These are phyloP conservation scores for Collybiopsis luxurians DNA, from an alignment of 768 basidiomycete species.

Conservation along the genomic window DNA sequence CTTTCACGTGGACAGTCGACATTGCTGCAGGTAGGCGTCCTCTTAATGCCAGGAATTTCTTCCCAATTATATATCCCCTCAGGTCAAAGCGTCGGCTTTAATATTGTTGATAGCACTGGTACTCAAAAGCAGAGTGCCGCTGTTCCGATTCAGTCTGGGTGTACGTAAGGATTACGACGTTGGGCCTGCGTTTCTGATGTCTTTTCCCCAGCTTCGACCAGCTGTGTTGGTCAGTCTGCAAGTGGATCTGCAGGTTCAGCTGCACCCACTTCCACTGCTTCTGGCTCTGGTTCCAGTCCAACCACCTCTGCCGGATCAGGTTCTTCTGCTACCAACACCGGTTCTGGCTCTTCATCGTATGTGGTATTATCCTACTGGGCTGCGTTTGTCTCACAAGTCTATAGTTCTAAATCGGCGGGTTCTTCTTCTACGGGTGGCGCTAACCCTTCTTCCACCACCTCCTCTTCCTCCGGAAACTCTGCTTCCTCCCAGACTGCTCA, in stretches of 20 bases:
- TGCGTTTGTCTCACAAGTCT: neutral
- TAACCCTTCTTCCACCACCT: constrained; percentile 14
- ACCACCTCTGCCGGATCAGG: constrained; percentile 15
- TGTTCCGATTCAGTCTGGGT: constrained; percentile 44
- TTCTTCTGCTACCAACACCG: constrained; percentile 11
- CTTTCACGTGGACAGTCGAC: constrained; percentile 57
- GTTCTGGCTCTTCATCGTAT: constrained; percentile 9
- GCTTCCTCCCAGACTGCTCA: constrained; percentile 28
- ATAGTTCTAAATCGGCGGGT: neutral
- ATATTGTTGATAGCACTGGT: constrained; percentile 63
- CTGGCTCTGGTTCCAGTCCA: constrained; percentile 16
- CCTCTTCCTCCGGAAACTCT: constrained; percentile 15
- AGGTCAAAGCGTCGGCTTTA: constrained; percentile 57
- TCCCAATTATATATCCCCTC: neutral
- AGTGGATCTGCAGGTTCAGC: constrained; percentile 13
- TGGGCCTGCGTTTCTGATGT: neutral
- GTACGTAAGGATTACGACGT: constrained; percentile 37
- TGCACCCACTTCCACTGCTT: constrained; percentile 13
- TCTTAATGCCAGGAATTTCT: neutral
- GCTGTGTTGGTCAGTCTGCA: constrained; percentile 30
- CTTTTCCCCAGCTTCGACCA: constrained; percentile 26
- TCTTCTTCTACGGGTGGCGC: neutral
- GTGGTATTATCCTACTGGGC: constrained; percentile 1
- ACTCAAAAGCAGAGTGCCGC: constrained; percentile 42
- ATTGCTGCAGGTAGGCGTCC: constrained; percentile 36